These are phyloP conservation scores for Podila clonocystis DNA, from an alignment of 192 early-diverging fungal genomes.

Conservation along the genomic window DNA sequence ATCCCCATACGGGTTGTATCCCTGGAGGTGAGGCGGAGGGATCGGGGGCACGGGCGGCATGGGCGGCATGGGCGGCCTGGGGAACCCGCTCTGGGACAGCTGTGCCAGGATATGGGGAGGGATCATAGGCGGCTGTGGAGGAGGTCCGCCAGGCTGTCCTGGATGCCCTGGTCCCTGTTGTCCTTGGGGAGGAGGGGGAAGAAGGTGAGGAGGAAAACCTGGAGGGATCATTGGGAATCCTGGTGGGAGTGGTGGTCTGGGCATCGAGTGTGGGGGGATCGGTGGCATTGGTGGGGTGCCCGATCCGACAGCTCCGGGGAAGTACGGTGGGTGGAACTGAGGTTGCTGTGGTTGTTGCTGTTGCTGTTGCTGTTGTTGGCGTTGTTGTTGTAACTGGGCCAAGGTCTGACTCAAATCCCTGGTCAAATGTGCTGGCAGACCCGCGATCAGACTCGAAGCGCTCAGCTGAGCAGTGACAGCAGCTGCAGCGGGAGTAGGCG, in stretches of 20 bases:
- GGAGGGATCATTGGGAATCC: not conserved
- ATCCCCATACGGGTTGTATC: too few species aligned
- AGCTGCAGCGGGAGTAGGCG: constrained; percentile 18
- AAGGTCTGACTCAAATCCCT: constrained; percentile 30
- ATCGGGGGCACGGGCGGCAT: constrained; percentile 3
- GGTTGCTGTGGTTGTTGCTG: constrained; percentile 6
- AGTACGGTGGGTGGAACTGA: not conserved
- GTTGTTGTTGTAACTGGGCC: constrained; percentile 27
- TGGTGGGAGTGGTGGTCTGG: not conserved
- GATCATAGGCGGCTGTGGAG: not conserved
- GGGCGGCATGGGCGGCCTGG: constrained; percentile 22
- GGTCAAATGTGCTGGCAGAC: constrained; percentile 19
- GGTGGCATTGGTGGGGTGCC: too few species aligned
- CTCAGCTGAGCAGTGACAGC: constrained; percentile 29
- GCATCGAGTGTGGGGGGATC: too few species aligned
- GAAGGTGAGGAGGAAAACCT: not conserved
- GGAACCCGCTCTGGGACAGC: not conserved
- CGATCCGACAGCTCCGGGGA: too few species aligned
- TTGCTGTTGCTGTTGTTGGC: constrained; percentile 9
- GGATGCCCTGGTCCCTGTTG: too few species aligned
- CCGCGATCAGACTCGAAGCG: constrained; percentile 21
- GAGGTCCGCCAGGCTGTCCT: not conserved
- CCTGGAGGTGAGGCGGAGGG: too few species aligned
- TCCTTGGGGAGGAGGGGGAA: not conserved
- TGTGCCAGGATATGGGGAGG: constrained; percentile 2